Evolutionary conservation across 2,329 filamentous ascomycete species (phyloP).

Genomic region (Waltergamsia citrina): DNA sequence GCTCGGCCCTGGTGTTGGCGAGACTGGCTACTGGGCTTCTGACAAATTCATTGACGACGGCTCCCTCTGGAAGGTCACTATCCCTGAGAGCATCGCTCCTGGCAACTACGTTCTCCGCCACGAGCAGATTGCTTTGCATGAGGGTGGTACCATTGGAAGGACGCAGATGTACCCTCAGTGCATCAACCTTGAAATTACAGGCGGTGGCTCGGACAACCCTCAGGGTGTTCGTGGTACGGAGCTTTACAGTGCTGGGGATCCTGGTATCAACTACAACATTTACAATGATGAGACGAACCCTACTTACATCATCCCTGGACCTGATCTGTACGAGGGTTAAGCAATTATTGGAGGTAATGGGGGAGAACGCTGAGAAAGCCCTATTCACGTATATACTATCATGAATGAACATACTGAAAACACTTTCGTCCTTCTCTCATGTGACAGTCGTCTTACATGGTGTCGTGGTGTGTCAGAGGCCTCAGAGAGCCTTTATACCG

Average conservation of each 20-base stretch:
- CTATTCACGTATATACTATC: not conserved
- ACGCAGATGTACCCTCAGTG: constrained; percentile 42
- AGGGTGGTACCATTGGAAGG: constrained; percentile 18
- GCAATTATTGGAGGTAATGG: not conserved
- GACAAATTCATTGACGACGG: constrained; percentile 7
- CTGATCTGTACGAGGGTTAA: constrained; percentile 4
- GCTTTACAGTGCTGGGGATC: constrained; percentile 28
- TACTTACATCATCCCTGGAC: constrained; percentile 11
- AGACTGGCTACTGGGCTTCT: constrained; percentile 21
- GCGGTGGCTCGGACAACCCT: constrained; percentile 21
- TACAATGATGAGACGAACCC: constrained; percentile 13
- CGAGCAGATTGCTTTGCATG: constrained; percentile 43
- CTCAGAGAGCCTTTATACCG: no score
- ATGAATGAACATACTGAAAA: not conserved
- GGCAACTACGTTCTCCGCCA: constrained; percentile 43
- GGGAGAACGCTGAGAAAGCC: no score
- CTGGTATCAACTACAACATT: constrained; percentile 29
- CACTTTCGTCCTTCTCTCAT: no score
- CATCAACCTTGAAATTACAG: constrained; percentile 35
- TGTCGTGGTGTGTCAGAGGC: no score
- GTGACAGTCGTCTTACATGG: no score
- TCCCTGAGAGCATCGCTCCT: constrained; percentile 31
- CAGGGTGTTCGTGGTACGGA: constrained; percentile 23
- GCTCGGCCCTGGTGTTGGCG: constrained; percentile 32
- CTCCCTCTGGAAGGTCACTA: constrained; percentile 26